A percentile compares a stretch with the other conserved stretches of the same genome.
phyloP scores from a whole-genome alignment of 2,329 filamentous ascomycete genomes.

The Ceratocystis diversiconidia region DNA sequence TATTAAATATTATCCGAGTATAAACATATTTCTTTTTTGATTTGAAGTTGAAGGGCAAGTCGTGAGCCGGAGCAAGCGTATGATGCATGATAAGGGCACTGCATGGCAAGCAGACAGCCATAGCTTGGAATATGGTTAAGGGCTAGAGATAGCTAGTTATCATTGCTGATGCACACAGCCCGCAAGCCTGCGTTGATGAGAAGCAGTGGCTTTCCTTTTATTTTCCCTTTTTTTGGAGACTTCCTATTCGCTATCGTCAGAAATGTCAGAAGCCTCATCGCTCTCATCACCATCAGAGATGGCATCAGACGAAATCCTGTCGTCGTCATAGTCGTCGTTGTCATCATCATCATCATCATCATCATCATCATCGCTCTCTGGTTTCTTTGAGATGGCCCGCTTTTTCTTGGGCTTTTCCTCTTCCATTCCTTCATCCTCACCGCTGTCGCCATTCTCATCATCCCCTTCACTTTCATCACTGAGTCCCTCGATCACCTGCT shows the following conservation, averaged over 20 bases:
- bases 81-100: neutral
- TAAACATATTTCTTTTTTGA: neutral
- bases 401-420: conserved; percentile 23
- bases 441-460: conserved; percentile 22
- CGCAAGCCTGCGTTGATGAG: neutral
- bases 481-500: conserved; percentile 24
- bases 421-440: conserved; percentile 24
- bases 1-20: conserved; percentile 5
- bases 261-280: conserved; percentile 11
- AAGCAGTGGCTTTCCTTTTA: neutral
- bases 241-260: conserved; percentile 16
- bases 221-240: conserved; percentile 1
- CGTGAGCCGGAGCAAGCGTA: neutral
- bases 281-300: neutral
- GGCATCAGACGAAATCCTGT: neutral
- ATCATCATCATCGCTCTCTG: conserved; percentile 33
- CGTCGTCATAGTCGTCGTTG: conserved; percentile 8
- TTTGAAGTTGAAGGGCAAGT: neutral
- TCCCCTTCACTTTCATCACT: conserved; percentile 23
- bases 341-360: conserved; percentile 44
- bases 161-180: neutral
- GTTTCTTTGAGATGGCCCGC: neutral
- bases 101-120: neutral
- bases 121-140: too few species aligned
- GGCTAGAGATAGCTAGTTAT: neutral